Conservation (phyloP, 305 asterid species). For the Fraxinus angustifolia region DNA sequence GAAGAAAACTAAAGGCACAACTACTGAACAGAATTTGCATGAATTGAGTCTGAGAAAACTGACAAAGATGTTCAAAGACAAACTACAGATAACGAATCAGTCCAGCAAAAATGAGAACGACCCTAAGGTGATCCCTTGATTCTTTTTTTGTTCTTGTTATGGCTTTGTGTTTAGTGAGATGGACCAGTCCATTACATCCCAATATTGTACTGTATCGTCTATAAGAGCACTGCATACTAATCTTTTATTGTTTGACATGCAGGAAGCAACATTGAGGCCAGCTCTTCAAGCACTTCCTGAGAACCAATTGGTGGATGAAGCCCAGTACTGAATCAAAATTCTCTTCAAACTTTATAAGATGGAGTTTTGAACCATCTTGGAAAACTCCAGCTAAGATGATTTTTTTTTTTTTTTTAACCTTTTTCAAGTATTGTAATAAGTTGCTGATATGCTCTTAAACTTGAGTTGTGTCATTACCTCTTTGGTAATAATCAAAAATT, state of each 20-base stretch:
- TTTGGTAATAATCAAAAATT: slow-evolving; percentile 18
- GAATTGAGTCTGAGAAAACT: slow-evolving; percentile 38
- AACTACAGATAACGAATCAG: slow-evolving; percentile 25
- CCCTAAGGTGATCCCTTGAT: slow-evolving; percentile 20
- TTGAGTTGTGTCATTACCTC: slow-evolving; percentile 17
- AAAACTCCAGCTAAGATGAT: background rate
- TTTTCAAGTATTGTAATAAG: background rate
- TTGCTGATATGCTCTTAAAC: background rate
- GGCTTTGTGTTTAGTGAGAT: background rate
- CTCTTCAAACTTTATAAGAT: background rate
- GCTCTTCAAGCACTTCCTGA: slow-evolving; percentile 41
- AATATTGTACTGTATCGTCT: background rate
- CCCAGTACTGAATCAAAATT: background rate
- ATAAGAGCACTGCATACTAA: background rate
- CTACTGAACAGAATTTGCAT: slow-evolving; percentile 4
- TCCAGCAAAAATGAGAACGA: slow-evolving; percentile 21
- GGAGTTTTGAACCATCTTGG: slow-evolving; percentile 33
- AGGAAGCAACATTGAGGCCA: slow-evolving; percentile 23
- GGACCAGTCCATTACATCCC: background rate
- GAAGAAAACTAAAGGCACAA: background rate
- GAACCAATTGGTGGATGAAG: slow-evolving; percentile 22
- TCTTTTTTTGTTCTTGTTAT: background rate
- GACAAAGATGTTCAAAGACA: slow-evolving; percentile 34
- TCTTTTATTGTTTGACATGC: background rate
- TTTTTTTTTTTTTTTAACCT: background rate